Evolutionary conservation across 257 asterid genomes (phyloP).

Genomic region (Lycium ferocissimum): DNA sequence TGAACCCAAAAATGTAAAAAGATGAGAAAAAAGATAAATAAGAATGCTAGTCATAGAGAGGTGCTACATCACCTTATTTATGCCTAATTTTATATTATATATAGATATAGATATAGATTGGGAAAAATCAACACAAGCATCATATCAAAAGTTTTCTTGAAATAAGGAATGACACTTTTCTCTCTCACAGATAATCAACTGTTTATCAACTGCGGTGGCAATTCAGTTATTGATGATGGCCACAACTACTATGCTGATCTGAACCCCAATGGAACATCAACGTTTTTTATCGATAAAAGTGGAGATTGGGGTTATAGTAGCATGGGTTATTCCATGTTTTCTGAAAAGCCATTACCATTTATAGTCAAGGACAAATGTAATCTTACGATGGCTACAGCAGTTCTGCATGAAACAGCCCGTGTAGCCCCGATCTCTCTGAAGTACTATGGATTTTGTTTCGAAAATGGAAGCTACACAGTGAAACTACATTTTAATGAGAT

Average conservation of each 20-base stretch:
- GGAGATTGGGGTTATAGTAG: constrained; percentile 39
- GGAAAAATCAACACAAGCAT: too few species aligned
- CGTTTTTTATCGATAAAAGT: not conserved
- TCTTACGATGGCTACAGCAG: constrained; percentile 1
- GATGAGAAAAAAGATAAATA: too few species aligned
- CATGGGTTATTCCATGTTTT: not conserved
- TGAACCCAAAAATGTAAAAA: too few species aligned
- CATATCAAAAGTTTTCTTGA: too few species aligned
- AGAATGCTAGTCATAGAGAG: too few species aligned
- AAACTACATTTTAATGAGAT: constrained; percentile 40
- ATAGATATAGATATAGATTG: too few species aligned
- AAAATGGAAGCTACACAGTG: constrained; percentile 16
- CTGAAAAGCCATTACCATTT: not conserved
- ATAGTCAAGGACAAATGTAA: constrained; percentile 7
- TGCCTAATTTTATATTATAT: too few species aligned
- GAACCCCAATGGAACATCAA: constrained; percentile 20
- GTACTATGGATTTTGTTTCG: constrained; percentile 39
- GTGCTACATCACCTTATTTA: too few species aligned
- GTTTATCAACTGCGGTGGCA: constrained; percentile 38
- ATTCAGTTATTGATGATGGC: not conserved
- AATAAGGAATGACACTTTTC: not conserved
- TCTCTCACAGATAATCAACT: constrained; percentile 26
- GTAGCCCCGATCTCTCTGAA: constrained; percentile 29
- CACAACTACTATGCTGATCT: not conserved
- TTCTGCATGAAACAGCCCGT: constrained; percentile 30